Evolutionary conservation across 2,329 filamentous ascomycete species (phyloP).

Genomic region (Fusarium acutatum): DNA sequence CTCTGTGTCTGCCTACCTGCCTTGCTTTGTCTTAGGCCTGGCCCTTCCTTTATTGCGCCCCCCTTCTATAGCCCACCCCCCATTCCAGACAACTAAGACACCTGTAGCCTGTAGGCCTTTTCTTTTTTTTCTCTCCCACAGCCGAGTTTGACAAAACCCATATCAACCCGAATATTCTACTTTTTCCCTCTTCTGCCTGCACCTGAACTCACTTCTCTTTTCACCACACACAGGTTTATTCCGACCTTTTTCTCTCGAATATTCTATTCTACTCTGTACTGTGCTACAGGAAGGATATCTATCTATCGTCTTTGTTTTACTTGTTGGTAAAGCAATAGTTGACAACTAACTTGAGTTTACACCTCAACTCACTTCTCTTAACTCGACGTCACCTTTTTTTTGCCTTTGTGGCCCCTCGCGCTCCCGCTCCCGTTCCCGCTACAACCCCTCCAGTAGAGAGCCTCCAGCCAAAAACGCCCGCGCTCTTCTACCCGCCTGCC

Average conservation of each 20-base stretch:
- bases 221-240: slow-evolving; percentile 37
- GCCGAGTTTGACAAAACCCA: slow-evolving; percentile 42
- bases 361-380: slow-evolving; percentile 5
- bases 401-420: slow-evolving; percentile 35
- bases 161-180: slow-evolving; percentile 42
- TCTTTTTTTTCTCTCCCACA: slow-evolving; percentile 41
- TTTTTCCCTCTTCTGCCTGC: slow-evolving; percentile 37
- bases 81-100: slow-evolving; percentile 36
- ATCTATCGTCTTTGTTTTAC: slow-evolving; percentile 10
- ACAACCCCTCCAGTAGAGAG: slow-evolving; percentile 29
- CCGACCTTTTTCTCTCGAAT: slow-evolving; percentile 22
- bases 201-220: slow-evolving; percentile 36
- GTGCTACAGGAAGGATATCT: slow-evolving; percentile 2
- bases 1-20: slow-evolving; percentile 18
- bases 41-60: slow-evolving; percentile 30
- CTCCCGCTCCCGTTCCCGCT: slow-evolving; percentile 38
- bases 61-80: slow-evolving; percentile 26
- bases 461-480: slow-evolving; percentile 34
- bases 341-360: slow-evolving; percentile 10
- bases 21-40: slow-evolving; percentile 30
- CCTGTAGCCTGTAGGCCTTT: slow-evolving; percentile 19
- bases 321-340: slow-evolving; percentile 16
- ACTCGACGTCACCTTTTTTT: slow-evolving; percentile 33
- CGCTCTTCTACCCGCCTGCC: slow-evolving; percentile 38
- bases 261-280: neutral